Evolutionary conservation across 2,329 filamentous ascomycete genomes (phyloP).

Genomic region (Chaetothyriales sp.): DNA sequence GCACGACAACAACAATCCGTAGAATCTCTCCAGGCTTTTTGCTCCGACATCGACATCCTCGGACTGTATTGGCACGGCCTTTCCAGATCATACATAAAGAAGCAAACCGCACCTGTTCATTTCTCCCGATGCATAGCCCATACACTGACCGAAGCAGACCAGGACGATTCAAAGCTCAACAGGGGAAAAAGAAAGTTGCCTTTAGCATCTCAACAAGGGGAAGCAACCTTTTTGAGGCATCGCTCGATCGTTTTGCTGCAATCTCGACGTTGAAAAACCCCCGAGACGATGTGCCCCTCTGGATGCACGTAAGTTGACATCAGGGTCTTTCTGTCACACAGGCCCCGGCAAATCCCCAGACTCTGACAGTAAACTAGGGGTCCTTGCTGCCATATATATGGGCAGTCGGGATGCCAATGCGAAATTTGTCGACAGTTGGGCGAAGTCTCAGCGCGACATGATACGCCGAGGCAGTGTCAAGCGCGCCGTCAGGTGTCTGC

Average conservation of each 20-base stretch:
- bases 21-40: neutral
- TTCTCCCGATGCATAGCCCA: neutral
- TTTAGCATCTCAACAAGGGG: neutral
- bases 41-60: neutral
- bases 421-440: slow-evolving; percentile 5
- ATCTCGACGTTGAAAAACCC: slow-evolving; percentile 21
- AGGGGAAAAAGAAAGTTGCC: neutral
- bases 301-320: slow-evolving; percentile 25
- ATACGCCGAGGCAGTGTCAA: neutral
- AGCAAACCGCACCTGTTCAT: neutral
- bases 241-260: slow-evolving; percentile 21
- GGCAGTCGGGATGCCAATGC: slow-evolving; percentile 27
- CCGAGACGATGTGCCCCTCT: slow-evolving; percentile 31
- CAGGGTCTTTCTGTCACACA: slow-evolving; percentile 21
- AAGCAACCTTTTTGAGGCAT: slow-evolving; percentile 12
- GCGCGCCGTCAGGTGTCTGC: neutral
- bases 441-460: slow-evolving; percentile 6
- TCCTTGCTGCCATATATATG: slow-evolving; percentile 30
- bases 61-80: neutral
- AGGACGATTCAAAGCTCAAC: neutral
- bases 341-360: slow-evolving; percentile 24
- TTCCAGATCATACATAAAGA: neutral
- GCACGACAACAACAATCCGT: neutral
- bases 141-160: neutral
- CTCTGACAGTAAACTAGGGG: slow-evolving; percentile 25